Base-by-base conservation (phyloP, 2,329 filamentous ascomycete genomes). In the Aspergillus terreus region DNA sequence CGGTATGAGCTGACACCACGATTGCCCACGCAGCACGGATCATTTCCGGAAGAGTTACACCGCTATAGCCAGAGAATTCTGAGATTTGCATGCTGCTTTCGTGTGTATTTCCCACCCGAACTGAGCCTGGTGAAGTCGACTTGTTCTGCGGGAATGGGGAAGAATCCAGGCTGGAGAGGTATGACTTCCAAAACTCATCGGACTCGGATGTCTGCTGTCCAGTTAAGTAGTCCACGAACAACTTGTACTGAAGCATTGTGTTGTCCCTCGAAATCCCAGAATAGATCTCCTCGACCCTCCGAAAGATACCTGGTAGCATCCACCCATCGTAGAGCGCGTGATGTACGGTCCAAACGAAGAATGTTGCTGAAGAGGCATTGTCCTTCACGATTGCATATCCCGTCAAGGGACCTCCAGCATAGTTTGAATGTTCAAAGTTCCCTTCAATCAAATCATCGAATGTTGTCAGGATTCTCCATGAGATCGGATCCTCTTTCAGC, bases 1-100 rank as follows among this genome's bases (percentile, higher is more conserved):
- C 73, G 1, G 78, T 78, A 55, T 79, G 81, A 4, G 65, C 65
- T 2, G 74, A 70, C 3, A 83, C 60, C 0, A 80, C 70, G 17
- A 82, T 67, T 1, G 74, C 76, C 81, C 81, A 83, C 0, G 72
- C 71, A 25, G 78, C 69, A 48, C 81, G 78, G 0, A 83, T 68
- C 2, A 82, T 58, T 32, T 73, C 78, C 0, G 79, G 76, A 0
- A 78, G 54, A 0, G 79, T 83, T 10, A 66, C 55, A 4, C 63
- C 60, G 6, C 65, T 49, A 4, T 52, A 57, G 17, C 58, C 55
- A 1, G 54, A 12, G 3, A 46, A 47, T 14, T 60, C 58, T 4
- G 57, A 56, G 7, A 69, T 49, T 5, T 60, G 52, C 15, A 67
- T 50, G 3, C 43, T 63, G 46, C 61, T 58, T 15, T 57, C 45